Evolutionary conservation across 768 basidiomycete genomes (phyloP), one percentile per base, ranked within the genome.

Genomic region (Saitozyma sp.): DNA sequence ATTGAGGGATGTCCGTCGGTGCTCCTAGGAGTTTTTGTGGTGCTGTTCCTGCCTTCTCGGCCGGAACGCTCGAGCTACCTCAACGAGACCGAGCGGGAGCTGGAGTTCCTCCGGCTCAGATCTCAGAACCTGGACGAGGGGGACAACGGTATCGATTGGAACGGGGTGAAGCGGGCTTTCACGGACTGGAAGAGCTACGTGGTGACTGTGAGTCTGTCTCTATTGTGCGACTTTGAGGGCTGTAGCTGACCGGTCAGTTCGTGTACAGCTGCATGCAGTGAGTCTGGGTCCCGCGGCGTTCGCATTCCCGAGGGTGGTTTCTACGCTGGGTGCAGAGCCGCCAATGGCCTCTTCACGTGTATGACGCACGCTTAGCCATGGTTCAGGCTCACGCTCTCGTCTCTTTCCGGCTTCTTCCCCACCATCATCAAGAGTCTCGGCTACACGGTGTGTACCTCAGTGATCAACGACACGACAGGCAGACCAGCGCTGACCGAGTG

Each of bases 1-100:
- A 82, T 90, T 45, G 89, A 91, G 83, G 89, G 90, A 40, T 76
- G 86, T 14, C 89, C 90, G 5, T 81, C 89, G 0, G 75, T 91
- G 6, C 16, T 88, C 3, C 82, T 91, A 4, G 89, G 87, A 0
- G 3, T 89, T 9, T 2, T 86, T 48, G 83, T 84, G 8, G 66
- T 85, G 53, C 82, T 85, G 59, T 78, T 85, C 46, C 82, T 91
- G 14, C 89, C 89, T 0, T 83, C 88, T 70, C 82, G 88, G 9
- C 90, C 90, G 0, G 89, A 90, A 74, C 86, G 84, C 13, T 88
- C 89, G 0, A 80, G 73, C 0, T 85, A 85, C 67, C 80, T 91
- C 39, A 85, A 68, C 8, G 75, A 80, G 56, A 76, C 81, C 43
- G 84, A 85, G 66, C 41, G 78, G 59, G 82, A 83, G 62, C 79